phyloP scores from a whole-genome alignment of 2,329 filamentous ascomycete genomes.

The Leptographium galeiforme region DNA sequence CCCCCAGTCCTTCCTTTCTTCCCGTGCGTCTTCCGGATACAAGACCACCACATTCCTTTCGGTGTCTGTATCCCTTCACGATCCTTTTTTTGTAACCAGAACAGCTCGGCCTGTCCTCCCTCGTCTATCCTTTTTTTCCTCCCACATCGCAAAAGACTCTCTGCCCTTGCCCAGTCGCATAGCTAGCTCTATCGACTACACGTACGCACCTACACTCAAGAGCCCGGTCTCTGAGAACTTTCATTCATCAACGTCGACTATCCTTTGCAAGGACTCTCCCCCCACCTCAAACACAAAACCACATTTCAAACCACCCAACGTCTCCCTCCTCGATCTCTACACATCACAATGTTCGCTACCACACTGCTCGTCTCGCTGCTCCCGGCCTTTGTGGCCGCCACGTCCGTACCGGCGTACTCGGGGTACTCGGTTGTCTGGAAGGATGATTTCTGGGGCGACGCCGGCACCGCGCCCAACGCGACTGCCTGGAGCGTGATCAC shows the following conservation, averaged over 20 bases:
- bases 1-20: neutral
- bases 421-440: constrained; percentile 28
- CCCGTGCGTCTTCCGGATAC: neutral
- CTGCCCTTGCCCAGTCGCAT: neutral
- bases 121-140: neutral
- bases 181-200: no score
- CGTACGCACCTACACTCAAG: neutral
- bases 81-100: neutral
- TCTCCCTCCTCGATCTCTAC: neutral
- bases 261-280: neutral
- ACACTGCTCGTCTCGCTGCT: constrained; percentile 9
- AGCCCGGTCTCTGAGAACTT: neutral
- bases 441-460: constrained; percentile 27
- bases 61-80: neutral
- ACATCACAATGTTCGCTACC: neutral
- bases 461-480: constrained; percentile 20
- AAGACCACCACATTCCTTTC: neutral
- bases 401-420: constrained; percentile 23
- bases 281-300: neutral
- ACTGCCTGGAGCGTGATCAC: constrained; percentile 32
- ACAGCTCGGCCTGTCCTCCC: neutral
- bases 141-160: neutral
- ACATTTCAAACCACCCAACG: neutral
- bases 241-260: no score
- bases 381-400: constrained; percentile 21